Percentiles rank a stretch among this genome's conserved stretches.
Conservation (phyloP, 1,284 basidiomycete species). For the Boletus smithii region DNA sequence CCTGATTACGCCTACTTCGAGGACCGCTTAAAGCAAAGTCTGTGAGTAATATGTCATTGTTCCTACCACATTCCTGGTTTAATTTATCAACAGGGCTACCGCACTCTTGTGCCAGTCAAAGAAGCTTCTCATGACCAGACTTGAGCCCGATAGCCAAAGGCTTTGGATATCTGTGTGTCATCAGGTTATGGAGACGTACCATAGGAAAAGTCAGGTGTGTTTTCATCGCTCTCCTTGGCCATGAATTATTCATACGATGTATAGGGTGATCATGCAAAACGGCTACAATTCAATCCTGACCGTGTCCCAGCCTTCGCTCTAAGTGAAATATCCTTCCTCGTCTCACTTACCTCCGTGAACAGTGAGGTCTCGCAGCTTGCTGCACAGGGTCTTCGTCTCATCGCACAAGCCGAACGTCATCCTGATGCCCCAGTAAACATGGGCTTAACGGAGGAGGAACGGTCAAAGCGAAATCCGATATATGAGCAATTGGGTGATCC, state of each 20-base stretch:
- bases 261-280: constrained; percentile 44
- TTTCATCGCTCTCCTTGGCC: not conserved
- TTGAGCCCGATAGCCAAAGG: constrained; percentile 58
- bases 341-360: constrained; percentile 66
- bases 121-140: constrained; percentile 55
- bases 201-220: constrained; percentile 46
- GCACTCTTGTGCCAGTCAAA: constrained; percentile 55
- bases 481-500: constrained; percentile 79
- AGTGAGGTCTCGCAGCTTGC: constrained; percentile 63
- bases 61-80: constrained; percentile 1
- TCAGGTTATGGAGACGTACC: constrained; percentile 57
- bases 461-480: constrained; percentile 63
- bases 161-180: constrained; percentile 64
- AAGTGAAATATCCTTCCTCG: constrained; percentile 67
- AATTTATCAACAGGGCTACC: constrained; percentile 43
- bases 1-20: constrained; percentile 34
- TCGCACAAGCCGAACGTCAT: constrained; percentile 63
- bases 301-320: constrained; percentile 62
- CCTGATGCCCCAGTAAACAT: constrained; percentile 50
- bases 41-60: constrained; percentile 19
- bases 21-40: constrained; percentile 36
- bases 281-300: constrained; percentile 45
- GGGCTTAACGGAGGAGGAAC: constrained; percentile 54
- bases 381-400: constrained; percentile 61
- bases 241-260: constrained; percentile 7